A percentile compares a stretch with the other conserved stretches of the same genome.
These are phyloP conservation scores for Cyphellophora europaea DNA, from an alignment of 2,329 filamentous ascomycete genomes.

Conservation along the genomic window DNA sequence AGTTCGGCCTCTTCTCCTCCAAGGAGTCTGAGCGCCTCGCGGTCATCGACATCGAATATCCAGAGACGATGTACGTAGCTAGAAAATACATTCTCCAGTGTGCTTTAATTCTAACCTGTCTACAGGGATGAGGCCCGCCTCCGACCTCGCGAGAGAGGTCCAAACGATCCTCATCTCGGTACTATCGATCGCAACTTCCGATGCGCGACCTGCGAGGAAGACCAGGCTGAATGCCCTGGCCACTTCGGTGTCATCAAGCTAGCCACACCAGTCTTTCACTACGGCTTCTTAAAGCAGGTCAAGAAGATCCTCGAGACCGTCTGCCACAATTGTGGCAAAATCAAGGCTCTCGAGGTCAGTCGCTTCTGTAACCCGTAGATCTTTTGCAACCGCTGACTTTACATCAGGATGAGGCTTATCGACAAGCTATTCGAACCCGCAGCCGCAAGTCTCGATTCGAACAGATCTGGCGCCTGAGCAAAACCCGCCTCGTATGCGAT, in stretches of 20 bases:
- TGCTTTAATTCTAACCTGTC: slow-evolving; percentile 16
- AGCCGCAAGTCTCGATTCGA: slow-evolving; percentile 94
- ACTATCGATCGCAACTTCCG: slow-evolving; percentile 94
- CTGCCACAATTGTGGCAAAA: slow-evolving; percentile 97
- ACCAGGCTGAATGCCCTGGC: slow-evolving; percentile 90
- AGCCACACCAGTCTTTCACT: slow-evolving; percentile 89
- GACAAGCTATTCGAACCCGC: slow-evolving; percentile 64
- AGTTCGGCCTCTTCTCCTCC: slow-evolving; percentile 94
- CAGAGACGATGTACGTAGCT: slow-evolving; percentile 74
- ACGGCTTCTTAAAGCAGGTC: slow-evolving; percentile 95
- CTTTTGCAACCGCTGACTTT: background rate
- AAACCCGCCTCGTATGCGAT: slow-evolving; percentile 77
- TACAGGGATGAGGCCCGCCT: slow-evolving; percentile 73
- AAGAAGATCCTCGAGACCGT: slow-evolving; percentile 99
- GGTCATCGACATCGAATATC: slow-evolving; percentile 89
- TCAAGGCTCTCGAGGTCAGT: slow-evolving; percentile 97
- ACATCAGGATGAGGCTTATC: background rate
- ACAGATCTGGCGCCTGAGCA: slow-evolving; percentile 83
- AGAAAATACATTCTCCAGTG: slow-evolving; percentile 8
- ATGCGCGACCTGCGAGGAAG: slow-evolving; percentile 92
- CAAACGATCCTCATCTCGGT: slow-evolving; percentile 92
- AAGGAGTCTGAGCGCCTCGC: slow-evolving; percentile 99
- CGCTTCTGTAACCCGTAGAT: slow-evolving; percentile 40
- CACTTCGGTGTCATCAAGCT: slow-evolving; percentile 99
- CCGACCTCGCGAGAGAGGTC: slow-evolving; percentile 78